Base-by-base conservation (phyloP, 169 alveolate genomes). In the Eimeria sp. region DNA sequence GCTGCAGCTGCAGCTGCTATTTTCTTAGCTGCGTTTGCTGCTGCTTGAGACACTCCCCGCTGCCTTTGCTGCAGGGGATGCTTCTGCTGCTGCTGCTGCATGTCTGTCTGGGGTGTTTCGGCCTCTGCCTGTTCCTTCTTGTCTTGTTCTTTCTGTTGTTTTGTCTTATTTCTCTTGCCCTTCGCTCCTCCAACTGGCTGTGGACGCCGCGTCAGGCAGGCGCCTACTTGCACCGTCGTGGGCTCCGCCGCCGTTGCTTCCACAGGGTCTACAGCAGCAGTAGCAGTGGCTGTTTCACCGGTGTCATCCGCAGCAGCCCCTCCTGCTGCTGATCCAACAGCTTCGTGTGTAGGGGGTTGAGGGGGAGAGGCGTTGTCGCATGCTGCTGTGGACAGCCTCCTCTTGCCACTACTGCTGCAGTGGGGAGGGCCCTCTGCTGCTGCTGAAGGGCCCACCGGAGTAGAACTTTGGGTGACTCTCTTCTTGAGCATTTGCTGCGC, bases 11-110 rank as follows among this genome's bases (percentile, higher is more conserved):
- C 58, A 40, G 54, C 58, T 73, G 54, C 84, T 73, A 43, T 43
- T 34, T 43, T 73, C 84, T 40, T 73, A 3, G 84, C 84, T 34
- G 84, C 58, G 25, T 34, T 43, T 73, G 84, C 27, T 73, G 51
- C 57, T 73, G 84, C 84, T 9, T 27, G 49, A 16, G 54, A 25
- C 27, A 13, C 22, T 43, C 54, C 34, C 54, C 40, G 51, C 57
- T 5, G 84, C 84, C 34, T 34, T 34, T 73, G 58, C 54, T 73
- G 84, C 57, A 20, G 49, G 40, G 40, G 40, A 51, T 70, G 82
- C 27, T 73, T 18, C 80, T 70, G 80, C 80, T 73, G 84, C 83
- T 73, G 83, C 84, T 73, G 58, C 75, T 65, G 75, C n/a, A 13
- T 65, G 43, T 65, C 75, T 5, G 70, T 16, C n/a, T 61, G 70